Percentiles rank a stretch among this genome's conserved stretches.
These are phyloP conservation scores for Suillus luteus DNA, from an alignment of 768 basidiomycete genomes.

Conservation along the genomic window DNA sequence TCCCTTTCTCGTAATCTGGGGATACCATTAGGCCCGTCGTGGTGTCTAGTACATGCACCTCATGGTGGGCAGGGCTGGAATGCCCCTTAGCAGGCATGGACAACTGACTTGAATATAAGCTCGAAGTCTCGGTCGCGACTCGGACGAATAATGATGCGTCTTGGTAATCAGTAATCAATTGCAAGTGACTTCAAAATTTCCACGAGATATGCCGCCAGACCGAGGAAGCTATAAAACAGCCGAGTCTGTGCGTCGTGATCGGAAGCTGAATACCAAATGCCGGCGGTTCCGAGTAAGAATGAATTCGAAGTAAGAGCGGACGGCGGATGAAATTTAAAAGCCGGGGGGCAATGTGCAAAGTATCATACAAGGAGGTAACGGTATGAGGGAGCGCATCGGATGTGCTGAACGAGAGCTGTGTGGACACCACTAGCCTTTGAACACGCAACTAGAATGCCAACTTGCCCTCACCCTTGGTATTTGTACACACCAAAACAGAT, in stretches of 20 bases:
- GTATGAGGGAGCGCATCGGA: not conserved
- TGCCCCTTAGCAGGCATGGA: not conserved
- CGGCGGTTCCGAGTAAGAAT: not conserved
- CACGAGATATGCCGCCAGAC: not conserved
- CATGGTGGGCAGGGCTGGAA: not conserved
- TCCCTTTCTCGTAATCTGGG: not conserved
- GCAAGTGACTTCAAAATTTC: not conserved
- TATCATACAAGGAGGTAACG: not conserved
- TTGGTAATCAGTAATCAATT: not conserved
- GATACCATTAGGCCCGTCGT: not conserved
- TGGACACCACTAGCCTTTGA: not conserved
- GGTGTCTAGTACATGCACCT: not conserved
- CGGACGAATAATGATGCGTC: not conserved
- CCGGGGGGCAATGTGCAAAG: not conserved
- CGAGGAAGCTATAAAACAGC: slow-evolving; percentile 1
- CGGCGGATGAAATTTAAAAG: not conserved
- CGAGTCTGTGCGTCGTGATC: not conserved
- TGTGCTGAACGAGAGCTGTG: not conserved
- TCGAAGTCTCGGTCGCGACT: not conserved
- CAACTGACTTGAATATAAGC: not conserved
- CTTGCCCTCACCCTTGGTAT: not conserved
- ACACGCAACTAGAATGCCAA: not conserved
- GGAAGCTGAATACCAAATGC: not conserved
- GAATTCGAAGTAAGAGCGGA: not conserved
- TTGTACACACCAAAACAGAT: not conserved